phyloP scores from a whole-genome alignment of 2,329 filamentous ascomycete genomes.

The Mycosphaerella arachidis region DNA sequence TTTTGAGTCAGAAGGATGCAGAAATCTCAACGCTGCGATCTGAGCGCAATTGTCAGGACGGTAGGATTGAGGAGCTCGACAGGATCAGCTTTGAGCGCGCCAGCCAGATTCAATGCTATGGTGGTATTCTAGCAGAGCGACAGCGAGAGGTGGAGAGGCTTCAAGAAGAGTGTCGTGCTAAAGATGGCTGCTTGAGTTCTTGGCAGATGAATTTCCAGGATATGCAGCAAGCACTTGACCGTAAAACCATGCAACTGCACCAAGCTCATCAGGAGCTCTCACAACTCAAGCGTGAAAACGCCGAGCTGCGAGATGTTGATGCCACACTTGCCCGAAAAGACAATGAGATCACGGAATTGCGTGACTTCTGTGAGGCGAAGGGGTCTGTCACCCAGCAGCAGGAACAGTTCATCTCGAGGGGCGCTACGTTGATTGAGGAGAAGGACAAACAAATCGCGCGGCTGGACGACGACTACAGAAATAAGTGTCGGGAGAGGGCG shows the following conservation, averaged over 20 bases:
- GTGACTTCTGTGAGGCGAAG: constrained; percentile 25
- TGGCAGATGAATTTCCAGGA: constrained; percentile 8
- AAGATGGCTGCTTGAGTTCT: constrained; percentile 8
- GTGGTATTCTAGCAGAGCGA: constrained; percentile 5
- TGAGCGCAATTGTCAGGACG: constrained; percentile 1
- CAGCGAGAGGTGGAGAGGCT: constrained; percentile 6
- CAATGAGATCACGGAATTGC: constrained; percentile 16
- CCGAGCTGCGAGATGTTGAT: constrained; percentile 15
- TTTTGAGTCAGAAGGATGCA: constrained; percentile 8
- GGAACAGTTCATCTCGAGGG: constrained; percentile 24
- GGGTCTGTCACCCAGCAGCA: constrained; percentile 23
- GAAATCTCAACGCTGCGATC: constrained; percentile 4
- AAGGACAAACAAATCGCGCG: constrained; percentile 17
- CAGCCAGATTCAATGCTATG: constrained; percentile 5
- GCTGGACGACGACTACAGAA: constrained; percentile 13
- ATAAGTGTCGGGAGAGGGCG: constrained; percentile 13
- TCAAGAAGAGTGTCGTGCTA: constrained; percentile 3
- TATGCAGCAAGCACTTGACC: constrained; percentile 8
- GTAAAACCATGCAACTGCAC: constrained; percentile 11
- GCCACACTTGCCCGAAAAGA: constrained; percentile 12
- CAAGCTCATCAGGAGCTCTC: constrained; percentile 10
- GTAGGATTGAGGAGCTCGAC: constrained; percentile 8
- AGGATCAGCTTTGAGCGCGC: constrained; percentile 6
- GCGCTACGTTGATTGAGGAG: constrained; percentile 20
- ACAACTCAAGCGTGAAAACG: constrained; percentile 9